These are phyloP conservation scores for Leishmania major DNA, from an alignment of 208 protist genomes.

Conservation along the genomic window DNA sequence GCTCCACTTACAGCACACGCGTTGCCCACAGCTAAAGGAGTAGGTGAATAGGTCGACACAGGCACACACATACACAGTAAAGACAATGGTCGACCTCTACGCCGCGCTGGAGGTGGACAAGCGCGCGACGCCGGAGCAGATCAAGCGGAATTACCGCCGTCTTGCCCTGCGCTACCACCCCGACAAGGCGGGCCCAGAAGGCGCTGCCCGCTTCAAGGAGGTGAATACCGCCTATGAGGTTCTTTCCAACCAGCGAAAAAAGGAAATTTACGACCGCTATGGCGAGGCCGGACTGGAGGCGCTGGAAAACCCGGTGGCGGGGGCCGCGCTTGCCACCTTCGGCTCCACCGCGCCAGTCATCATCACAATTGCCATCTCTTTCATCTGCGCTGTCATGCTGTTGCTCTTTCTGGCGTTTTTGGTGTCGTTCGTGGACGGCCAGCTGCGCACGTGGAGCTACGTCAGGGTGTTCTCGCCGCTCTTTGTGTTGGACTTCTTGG, in stretches of 20 bases:
- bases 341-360: constrained; percentile 21
- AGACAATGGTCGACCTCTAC: constrained; percentile 63
- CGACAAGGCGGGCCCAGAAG: constrained; percentile 77
- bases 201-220: constrained; percentile 72
- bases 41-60: neutral
- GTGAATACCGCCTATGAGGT: constrained; percentile 97
- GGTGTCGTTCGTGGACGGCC: constrained; percentile 45
- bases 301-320: constrained; percentile 49
- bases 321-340: constrained; percentile 23
- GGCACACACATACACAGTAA: neutral
- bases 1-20: neutral
- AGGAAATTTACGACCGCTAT: constrained; percentile 65
- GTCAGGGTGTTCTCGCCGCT: constrained; percentile 74
- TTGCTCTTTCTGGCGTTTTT: constrained; percentile 75
- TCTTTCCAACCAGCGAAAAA: constrained; percentile 84
- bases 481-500: constrained; percentile 54
- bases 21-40: neutral
- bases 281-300: constrained; percentile 50
- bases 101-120: constrained; percentile 66
- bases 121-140: constrained; percentile 70
- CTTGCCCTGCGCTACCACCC: constrained; percentile 87
- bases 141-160: constrained; percentile 81
- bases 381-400: constrained; percentile 38
- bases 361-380: constrained; percentile 17
- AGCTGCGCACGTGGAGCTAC: constrained; percentile 62